Evolutionary conservation across 345 rosid species (phyloP).

Genomic region (Citropsis articulata): DNA sequence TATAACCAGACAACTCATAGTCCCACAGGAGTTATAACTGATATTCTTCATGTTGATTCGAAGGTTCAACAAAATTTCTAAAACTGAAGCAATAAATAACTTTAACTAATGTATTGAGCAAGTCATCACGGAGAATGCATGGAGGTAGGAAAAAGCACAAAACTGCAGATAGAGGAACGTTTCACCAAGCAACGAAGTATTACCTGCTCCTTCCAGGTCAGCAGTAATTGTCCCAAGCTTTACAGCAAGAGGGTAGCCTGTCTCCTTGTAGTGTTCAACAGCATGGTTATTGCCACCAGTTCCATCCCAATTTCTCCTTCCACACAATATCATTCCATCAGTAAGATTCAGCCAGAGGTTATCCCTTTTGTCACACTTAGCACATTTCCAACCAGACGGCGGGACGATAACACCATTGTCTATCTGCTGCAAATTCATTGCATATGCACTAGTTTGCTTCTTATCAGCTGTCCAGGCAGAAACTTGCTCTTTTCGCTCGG

Average conservation of each 20-base stretch:
- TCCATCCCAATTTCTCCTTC: conserved; percentile 96
- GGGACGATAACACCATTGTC: conserved; percentile 72
- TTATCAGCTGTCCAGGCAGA: conserved; percentile 94
- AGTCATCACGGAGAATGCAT: not conserved
- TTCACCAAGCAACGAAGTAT: conserved; percentile 30
- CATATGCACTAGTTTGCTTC: conserved; percentile 78
- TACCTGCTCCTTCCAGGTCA: conserved; percentile 97
- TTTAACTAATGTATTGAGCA: not conserved
- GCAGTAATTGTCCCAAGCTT: conserved; percentile 96
- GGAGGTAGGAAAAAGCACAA: not conserved
- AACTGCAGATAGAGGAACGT: not conserved
- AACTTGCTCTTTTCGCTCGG: conserved; percentile 83
- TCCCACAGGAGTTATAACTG: not conserved
- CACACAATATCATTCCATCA: conserved; percentile 97
- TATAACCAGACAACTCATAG: not conserved
- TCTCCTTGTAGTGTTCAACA: conserved; percentile 79
- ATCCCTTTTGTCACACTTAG: conserved; percentile 84
- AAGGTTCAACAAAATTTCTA: not conserved
- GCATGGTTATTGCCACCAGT: conserved; percentile 99
- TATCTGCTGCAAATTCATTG: conserved; percentile 71
- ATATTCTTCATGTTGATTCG: not conserved
- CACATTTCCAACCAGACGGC: conserved; percentile 91
- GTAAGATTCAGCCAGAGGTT: conserved; percentile 97
- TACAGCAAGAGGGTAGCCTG: conserved; percentile 90
- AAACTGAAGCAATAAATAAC: not conserved